These are phyloP conservation scores for Fallopia convolvulus DNA, from an alignment of 148 eudicot genomes.

Conservation along the genomic window DNA sequence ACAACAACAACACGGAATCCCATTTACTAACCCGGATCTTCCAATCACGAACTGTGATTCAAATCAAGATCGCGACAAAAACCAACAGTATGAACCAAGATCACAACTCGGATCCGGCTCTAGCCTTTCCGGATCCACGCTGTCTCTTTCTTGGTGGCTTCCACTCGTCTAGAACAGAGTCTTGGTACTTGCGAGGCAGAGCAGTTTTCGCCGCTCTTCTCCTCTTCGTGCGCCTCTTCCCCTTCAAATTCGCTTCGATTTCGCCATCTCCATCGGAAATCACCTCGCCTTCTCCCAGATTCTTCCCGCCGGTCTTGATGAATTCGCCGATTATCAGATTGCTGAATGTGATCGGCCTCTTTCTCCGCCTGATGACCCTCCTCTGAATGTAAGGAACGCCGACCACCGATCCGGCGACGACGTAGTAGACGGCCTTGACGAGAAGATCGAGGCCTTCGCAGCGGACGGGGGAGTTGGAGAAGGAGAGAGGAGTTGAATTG, in stretches of 20 bases:
- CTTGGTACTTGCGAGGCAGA: conserved; percentile 21
- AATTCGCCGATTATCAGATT: conserved; percentile 12
- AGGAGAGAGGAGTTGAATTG: conserved; percentile 20
- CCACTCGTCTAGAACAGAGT: conserved; percentile 24
- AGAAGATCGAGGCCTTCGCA: conserved; percentile 71
- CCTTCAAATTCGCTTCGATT: not conserved
- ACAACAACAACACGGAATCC: not conserved
- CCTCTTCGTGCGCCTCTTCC: conserved; percentile 18
- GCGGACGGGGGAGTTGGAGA: conserved; percentile 16
- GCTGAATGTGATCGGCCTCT: conserved; percentile 33
- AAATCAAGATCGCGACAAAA: not conserved
- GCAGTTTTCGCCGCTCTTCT: conserved; percentile 12
- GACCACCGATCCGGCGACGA: conserved; percentile 41
- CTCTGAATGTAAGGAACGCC: conserved; percentile 66
- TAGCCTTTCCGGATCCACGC: conserved; percentile 5
- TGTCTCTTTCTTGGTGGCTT: conserved; percentile 11
- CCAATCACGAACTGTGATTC: not conserved
- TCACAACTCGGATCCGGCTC: conserved; percentile 8
- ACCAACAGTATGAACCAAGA: not conserved
- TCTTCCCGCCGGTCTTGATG: not conserved
- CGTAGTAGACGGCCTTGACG: conserved; percentile 57
- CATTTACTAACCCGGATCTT: conserved; percentile 1
- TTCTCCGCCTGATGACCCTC: conserved; percentile 44
- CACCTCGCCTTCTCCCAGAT: not conserved
- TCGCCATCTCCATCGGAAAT: not conserved